Evolutionary conservation across 2,329 filamentous ascomycete species (phyloP).

Genomic region (Ophiostoma quercus): DNA sequence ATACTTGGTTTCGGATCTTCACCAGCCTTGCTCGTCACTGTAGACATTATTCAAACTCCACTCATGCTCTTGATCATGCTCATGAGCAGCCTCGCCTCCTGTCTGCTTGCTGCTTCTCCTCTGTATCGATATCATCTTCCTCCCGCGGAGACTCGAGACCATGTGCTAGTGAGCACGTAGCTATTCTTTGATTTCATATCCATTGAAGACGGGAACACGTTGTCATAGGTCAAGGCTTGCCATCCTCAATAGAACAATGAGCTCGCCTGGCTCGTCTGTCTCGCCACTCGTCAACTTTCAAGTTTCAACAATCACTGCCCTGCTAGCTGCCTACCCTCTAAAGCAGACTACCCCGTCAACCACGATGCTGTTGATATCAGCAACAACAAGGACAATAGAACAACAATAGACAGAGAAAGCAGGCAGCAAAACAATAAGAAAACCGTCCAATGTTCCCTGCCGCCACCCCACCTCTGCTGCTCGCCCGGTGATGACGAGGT

Average conservation of each 20-base stretch:
- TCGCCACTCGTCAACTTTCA: background rate
- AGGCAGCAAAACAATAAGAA: background rate
- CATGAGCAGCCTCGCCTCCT: background rate
- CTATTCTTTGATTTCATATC: background rate
- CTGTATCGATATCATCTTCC: background rate
- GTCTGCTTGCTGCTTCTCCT: background rate
- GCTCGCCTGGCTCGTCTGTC: background rate
- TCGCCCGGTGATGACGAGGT: conserved; percentile 17
- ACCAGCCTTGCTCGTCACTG: background rate
- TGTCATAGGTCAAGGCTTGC: background rate
- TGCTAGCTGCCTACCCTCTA: background rate
- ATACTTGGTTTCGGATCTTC: background rate
- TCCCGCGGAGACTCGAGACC: background rate
- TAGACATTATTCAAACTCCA: conserved; percentile 1
- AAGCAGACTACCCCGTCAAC: background rate
- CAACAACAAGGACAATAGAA: conserved; percentile 8
- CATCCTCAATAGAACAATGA: conserved; percentile 11
- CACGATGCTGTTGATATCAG: conserved; percentile 9
- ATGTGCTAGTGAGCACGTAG: conserved; percentile 10
- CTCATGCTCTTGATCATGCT: background rate
- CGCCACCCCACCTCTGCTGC: conserved; percentile 8
- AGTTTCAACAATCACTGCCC: background rate
- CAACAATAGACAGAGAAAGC: background rate
- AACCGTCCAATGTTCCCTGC: conserved; percentile 3
- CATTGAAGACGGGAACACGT: background rate